These are phyloP conservation scores for Penicillium goetzii DNA, from an alignment of 495 filamentous ascomycete species.

Conservation along the genomic window DNA sequence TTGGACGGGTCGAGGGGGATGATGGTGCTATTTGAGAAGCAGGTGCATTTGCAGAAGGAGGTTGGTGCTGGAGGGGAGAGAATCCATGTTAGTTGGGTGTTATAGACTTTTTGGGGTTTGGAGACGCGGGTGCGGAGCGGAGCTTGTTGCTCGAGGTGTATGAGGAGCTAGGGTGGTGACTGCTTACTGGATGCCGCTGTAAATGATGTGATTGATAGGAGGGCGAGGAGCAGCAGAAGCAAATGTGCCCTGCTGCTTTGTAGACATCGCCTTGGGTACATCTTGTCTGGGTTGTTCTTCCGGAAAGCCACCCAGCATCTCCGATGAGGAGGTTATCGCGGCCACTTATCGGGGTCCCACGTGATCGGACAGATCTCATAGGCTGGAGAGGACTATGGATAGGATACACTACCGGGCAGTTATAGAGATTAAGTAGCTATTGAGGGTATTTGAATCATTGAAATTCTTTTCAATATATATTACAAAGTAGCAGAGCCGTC, in stretches of 20 bases:
- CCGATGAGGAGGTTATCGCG: conserved; percentile 21
- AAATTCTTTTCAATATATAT: neutral
- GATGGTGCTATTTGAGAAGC: conserved; percentile 88
- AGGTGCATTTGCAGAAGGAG: conserved; percentile 98
- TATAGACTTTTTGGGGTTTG: neutral
- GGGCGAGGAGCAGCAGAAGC: conserved; percentile 26
- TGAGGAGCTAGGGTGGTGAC: neutral
- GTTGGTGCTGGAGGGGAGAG: conserved; percentile 53
- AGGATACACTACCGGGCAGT: neutral
- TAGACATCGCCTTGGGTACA: conserved; percentile 11
- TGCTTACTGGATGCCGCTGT: conserved; percentile 39
- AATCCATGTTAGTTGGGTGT: conserved; percentile 21
- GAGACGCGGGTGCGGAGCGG: neutral
- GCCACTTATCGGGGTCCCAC: conserved; percentile 20
- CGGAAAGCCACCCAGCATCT: conserved; percentile 2
- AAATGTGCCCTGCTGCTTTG: conserved; percentile 16
- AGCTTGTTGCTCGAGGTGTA: conserved; percentile 1
- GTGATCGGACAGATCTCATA: neutral
- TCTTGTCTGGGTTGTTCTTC: conserved; percentile 15
- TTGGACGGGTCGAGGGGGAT: conserved; percentile 57
- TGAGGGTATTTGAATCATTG: neutral
- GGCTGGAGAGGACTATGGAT: neutral
- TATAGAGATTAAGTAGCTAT: neutral
- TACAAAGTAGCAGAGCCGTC: neutral
- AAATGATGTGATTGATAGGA: conserved; percentile 35